Base-by-base conservation (phyloP, 2,329 filamentous ascomycete genomes). In the Aspergillus sp. region DNA sequence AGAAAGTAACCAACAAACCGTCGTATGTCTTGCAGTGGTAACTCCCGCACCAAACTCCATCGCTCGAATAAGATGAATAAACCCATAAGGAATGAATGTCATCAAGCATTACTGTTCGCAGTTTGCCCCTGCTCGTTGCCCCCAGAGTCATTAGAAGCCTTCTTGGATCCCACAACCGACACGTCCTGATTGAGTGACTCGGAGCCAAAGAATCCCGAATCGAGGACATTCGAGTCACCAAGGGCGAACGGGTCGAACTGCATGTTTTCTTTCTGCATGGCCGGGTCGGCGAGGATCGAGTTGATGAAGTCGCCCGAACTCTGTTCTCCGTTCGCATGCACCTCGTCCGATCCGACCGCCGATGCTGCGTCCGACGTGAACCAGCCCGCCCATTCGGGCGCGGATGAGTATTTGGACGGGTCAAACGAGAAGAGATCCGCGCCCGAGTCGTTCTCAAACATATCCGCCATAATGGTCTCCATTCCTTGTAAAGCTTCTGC, bases 361-460 rank as follows among this genome's bases (percentile, higher is more conserved):
- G 58, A 60, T n/a, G 54, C 43, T 20, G 53, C 59, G 34, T 58
- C 49, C 1, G 51, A 48, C 17, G 53, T 52, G 17, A 60, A 44
- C 59, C 59, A 62, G 33, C 60, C 54, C 2, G 48, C 44, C 60
- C 60, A 63, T 40, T 49, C 48, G 19, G 45, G 44, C 31, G 40
- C 43, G 8, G 39, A 29, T 8, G 36, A 36, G 27, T 39, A 41
- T 29, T 54, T 52, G 11, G 41, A 35, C 10, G 45, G 42, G 15
- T 47, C 49, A 13, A 61, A 47, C 5, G 36, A 41, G 24, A 57
- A 51, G 24, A 55, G 47, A 1, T 57, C 48, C 7, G 47, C 34
- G 11, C 55, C 24, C 43, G 48, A n/a, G 33, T 40, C 43, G n/a
- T 56, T 45, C 13, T 60, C 54, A 24, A 63, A 59, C 15, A 63